Conservation (phyloP, 75 land plant species). For the Cryptomeria japonica region DNA sequence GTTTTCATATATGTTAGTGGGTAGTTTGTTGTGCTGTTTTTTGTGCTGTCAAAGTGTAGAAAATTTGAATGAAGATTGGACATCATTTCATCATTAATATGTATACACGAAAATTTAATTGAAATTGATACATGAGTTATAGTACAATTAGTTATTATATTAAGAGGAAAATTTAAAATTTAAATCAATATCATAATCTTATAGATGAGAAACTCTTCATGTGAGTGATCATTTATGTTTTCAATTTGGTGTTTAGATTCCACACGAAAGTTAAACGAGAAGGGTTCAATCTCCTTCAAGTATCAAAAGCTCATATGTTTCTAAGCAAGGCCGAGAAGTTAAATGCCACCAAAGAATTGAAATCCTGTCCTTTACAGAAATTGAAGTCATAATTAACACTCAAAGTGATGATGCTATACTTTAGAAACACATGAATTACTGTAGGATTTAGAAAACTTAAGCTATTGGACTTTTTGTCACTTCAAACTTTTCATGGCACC, state of each 20-base stretch:
- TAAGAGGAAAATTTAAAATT: too few species aligned
- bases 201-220: conserved; percentile 23
- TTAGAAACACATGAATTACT: not conserved
- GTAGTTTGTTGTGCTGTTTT: not conserved
- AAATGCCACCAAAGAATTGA: conserved; percentile 46
- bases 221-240: conserved; percentile 47
- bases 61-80: not conserved
- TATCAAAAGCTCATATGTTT: conserved; percentile 41
- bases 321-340: conserved; percentile 23
- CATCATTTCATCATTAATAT: not conserved
- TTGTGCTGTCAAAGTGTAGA: not conserved
- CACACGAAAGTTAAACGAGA: conserved; percentile 10
- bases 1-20: not conserved
- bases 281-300: conserved; percentile 46
- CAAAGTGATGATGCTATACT: not conserved
- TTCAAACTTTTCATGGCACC: not conserved
- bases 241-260: conserved; percentile 37
- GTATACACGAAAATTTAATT: conserved; percentile 62
- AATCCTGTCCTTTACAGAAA: conserved; percentile 91
- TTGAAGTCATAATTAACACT: conserved; percentile 65
- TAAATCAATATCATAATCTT: too few species aligned
- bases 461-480: too few species aligned
- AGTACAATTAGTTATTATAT: too few species aligned
- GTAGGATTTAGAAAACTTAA: not conserved
- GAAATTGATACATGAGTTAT: conserved; percentile 53